Conservation (phyloP, 2,329 filamentous ascomycete genomes). For the Phialemonium atrogriseum region DNA sequence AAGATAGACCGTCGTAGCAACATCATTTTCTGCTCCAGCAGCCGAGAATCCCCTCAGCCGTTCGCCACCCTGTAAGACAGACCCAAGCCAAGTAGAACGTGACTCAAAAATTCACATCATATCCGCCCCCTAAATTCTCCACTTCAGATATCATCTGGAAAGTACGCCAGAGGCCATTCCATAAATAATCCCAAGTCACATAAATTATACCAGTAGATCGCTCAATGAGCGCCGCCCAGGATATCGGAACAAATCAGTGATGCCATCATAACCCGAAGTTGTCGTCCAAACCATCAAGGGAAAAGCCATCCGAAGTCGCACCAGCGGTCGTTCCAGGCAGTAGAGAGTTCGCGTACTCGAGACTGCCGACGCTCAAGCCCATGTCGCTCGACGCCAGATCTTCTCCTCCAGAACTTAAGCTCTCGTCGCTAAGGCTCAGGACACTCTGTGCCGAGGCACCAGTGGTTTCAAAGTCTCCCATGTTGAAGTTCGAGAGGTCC, state of each 20-base stretch:
- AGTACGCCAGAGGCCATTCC: too few relatives aligned
- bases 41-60: too few relatives aligned
- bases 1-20: too few relatives aligned
- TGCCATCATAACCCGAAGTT: constrained; percentile 24
- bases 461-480: constrained; percentile 36
- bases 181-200: too few relatives aligned
- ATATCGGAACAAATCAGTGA: not conserved
- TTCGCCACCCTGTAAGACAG: too few relatives aligned
- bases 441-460: constrained; percentile 41
- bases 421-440: constrained; percentile 49
- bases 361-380: constrained; percentile 31
- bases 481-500: constrained; percentile 42
- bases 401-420: constrained; percentile 45
- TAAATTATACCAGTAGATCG: too few relatives aligned
- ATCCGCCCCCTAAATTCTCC: too few relatives aligned
- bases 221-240: too few relatives aligned
- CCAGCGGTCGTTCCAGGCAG: constrained; percentile 12
- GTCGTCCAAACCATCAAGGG: constrained; percentile 35
- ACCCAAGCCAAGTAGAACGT: too few relatives aligned
- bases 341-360: constrained; percentile 25
- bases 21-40: too few relatives aligned
- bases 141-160: too few relatives aligned
- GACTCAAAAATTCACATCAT: too few relatives aligned
- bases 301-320: constrained; percentile 14
- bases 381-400: constrained; percentile 39